phyloP scores from a whole-genome alignment of 176 grass and related monocot genomes.

The Canna indica region DNA sequence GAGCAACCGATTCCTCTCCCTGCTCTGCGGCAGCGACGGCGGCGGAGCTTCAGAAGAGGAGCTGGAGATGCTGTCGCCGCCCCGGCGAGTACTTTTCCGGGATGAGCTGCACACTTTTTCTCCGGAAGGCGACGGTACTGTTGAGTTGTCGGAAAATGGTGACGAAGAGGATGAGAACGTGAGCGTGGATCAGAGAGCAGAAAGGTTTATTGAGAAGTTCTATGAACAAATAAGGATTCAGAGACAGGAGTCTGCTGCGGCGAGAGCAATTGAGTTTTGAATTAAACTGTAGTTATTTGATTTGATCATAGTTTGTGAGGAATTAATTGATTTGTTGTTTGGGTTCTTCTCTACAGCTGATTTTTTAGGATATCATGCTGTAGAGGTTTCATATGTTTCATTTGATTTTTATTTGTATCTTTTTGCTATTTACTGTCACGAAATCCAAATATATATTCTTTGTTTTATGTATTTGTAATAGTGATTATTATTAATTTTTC shows the following conservation, averaged over 20 bases:
- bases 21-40: slow-evolving; percentile 38
- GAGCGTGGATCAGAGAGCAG: slow-evolving; percentile 55
- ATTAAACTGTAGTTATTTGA: background rate
- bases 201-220: slow-evolving; percentile 86
- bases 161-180: slow-evolving; percentile 28
- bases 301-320: background rate
- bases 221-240: slow-evolving; percentile 73
- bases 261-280: slow-evolving; percentile 12
- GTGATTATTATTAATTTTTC: no score
- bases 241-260: slow-evolving; percentile 51
- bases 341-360: background rate
- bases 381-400: background rate
- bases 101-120: background rate
- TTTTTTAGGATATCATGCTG: background rate
- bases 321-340: background rate
- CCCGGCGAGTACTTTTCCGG: background rate
- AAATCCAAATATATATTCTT: no score
- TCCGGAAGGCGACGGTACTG: background rate
- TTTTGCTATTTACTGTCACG: no score
- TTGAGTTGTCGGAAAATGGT: background rate
- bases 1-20: slow-evolving; percentile 18
- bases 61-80: background rate
- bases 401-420: background rate
- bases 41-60: slow-evolving; percentile 29
- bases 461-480: no score